Base-by-base conservation (phyloP, 208 protist species). In the Lotmaria passim region DNA sequence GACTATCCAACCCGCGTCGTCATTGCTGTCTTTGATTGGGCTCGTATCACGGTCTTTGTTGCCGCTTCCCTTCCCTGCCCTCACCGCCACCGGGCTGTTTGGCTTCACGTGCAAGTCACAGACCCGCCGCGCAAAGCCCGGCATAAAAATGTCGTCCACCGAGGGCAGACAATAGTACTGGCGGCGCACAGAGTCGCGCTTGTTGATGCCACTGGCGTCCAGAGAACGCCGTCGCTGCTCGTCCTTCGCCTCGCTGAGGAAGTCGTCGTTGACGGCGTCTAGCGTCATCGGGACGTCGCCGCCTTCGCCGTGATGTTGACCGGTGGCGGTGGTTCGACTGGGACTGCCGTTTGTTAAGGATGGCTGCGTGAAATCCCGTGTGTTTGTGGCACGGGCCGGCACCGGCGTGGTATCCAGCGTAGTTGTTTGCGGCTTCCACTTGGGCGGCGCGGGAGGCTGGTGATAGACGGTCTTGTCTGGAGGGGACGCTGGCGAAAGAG, bases 41-140 rank as follows among this genome's bases (percentile, higher is more conserved):
- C 6, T 51, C 1, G n/a, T 26, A 2, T 51, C 26, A 1, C 26
- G 3, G 24, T 12, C 2, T 26, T 8, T 26, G 26, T 47, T 12
- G 21, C 10, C 24, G 36, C 15, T 50, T 3, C 15, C 67, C 7
- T n/a, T n/a, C n/a, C n/a, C n/a, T n/a, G n/a, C n/a, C n/a, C n/a
- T n/a, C n/a, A 48, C 23, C 0, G 36, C 14, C 48, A 41, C 39
- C 11, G 24, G 19, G 21, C 28, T 28, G 33, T 46, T 34, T 1
- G 17, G 10, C 34, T 36, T 53, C 15, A 68, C 36, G 69, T 62
- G 69, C 31, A 67, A 36, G 51, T 62, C 60, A 7, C 60, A 23
- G 14, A 31, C 34, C 0, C 38, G 19, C 7, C 51, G 41, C 23
- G 51, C 39, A 48, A 75, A 68, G 33, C 0, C 46, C 0, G 60